These are phyloP conservation scores for Scheffersomyces lignosus DNA, from an alignment of 805 yeast genomes.

Conservation along the genomic window DNA sequence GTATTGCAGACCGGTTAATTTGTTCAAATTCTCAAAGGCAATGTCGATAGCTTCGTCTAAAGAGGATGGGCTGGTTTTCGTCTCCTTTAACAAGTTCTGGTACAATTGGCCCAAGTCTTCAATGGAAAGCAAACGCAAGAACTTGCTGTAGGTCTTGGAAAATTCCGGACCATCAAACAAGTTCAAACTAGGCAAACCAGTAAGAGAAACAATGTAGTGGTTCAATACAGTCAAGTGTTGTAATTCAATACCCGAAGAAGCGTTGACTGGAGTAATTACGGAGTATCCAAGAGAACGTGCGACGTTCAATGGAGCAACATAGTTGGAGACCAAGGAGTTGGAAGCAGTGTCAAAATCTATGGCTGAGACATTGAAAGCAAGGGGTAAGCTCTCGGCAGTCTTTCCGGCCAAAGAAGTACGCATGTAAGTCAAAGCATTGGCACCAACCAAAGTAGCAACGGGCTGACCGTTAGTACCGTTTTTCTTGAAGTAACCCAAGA, in stretches of 20 bases:
- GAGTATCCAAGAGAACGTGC: slow-evolving; percentile 67
- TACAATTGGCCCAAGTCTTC: slow-evolving; percentile 41
- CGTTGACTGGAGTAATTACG: slow-evolving; percentile 64
- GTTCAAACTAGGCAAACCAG: slow-evolving; percentile 61
- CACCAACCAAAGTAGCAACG: slow-evolving; percentile 56
- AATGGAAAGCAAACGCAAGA: slow-evolving; percentile 44
- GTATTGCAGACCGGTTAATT: slow-evolving; percentile 52
- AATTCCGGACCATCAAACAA: slow-evolving; percentile 80
- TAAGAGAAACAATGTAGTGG: slow-evolving; percentile 52
- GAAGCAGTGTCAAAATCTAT: slow-evolving; percentile 61
- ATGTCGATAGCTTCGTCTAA: slow-evolving; percentile 40
- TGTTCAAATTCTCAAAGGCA: slow-evolving; percentile 53
- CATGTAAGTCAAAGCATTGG: slow-evolving; percentile 68
- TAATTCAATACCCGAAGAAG: slow-evolving; percentile 51
- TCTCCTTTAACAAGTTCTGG: slow-evolving; percentile 31
- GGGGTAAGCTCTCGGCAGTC: slow-evolving; percentile 45
- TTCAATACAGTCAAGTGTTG: slow-evolving; percentile 68
- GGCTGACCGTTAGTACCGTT: slow-evolving; percentile 36
- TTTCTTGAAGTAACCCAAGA: slow-evolving; percentile 64
- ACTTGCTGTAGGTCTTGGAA: slow-evolving; percentile 49
- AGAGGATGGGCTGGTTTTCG: slow-evolving; percentile 20
- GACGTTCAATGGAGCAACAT: slow-evolving; percentile 56
- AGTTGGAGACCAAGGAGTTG: slow-evolving; percentile 61
- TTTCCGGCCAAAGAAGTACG: slow-evolving; percentile 50
- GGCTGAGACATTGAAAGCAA: slow-evolving; percentile 75